These are phyloP conservation scores for Penicillium simplicissimum DNA, from an alignment of 495 filamentous ascomycete species.

Conservation along the genomic window DNA sequence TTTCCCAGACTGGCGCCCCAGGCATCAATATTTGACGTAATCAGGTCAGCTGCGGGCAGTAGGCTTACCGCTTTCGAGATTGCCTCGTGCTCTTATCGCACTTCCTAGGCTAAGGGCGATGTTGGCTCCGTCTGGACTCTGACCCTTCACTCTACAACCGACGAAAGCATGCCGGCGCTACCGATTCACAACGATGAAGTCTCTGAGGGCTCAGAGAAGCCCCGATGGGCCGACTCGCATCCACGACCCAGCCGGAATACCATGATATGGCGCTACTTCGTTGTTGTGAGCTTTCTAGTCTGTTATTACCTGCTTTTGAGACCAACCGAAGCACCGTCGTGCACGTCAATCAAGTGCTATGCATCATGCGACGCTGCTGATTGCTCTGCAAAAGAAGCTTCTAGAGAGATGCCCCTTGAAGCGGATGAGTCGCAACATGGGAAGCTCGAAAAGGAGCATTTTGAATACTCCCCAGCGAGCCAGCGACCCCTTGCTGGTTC, in stretches of 20 bases:
- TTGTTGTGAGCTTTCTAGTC: constrained; percentile 21
- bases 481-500: not conserved
- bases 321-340: constrained; percentile 1
- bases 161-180: constrained; percentile 28
- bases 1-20: not conserved
- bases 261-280: constrained; percentile 18
- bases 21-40: constrained; percentile 4
- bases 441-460: not conserved
- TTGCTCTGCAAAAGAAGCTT: not conserved
- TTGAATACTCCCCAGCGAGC: not conserved
- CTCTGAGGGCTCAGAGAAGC: not conserved
- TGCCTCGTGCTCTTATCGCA: not conserved
- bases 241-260: constrained; percentile 13
- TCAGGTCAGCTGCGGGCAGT: not conserved
- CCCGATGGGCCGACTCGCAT: constrained; percentile 9
- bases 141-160: not conserved
- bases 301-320: constrained; percentile 26
- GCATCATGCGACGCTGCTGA: not conserved
- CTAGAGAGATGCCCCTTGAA: not conserved
- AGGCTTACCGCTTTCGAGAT: not conserved
- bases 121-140: constrained; percentile 3
- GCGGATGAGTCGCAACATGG: not conserved
- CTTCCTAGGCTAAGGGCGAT: not conserved
- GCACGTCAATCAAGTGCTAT: not conserved
- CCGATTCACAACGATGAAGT: constrained; percentile 24